Base-by-base conservation (phyloP, 495 filamentous ascomycete species). In the Aspergillus nidulans region DNA sequence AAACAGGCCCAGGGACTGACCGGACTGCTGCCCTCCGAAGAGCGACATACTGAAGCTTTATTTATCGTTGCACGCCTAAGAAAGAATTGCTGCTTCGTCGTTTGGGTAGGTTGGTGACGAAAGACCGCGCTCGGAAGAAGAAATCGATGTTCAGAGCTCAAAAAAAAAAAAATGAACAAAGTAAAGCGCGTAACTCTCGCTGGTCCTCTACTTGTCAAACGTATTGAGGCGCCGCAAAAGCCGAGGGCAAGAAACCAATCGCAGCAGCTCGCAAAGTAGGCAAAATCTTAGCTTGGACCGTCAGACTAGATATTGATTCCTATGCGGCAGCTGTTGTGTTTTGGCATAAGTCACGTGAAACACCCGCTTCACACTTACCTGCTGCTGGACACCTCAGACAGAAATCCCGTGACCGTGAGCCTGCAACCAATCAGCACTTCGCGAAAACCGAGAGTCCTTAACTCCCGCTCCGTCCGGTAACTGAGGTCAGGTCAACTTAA, bases 11-110 rank as follows among this genome's bases (percentile, higher is more conserved):
- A 34, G 36, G 53, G 38, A 53, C 39, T 58, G 63, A 57, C 48
- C 34, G 40, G 49, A 45, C 4, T 42, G 19, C 24, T 54, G 54
- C 28, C 52, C 49, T 32, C 73, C 70, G 52, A 79, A 77, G n/a
- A 76, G 64, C 26, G 74, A 74, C 57, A 67, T 72, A 51, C 61
- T 26, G 24, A 26, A 3, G 38, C 40, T 1, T 39, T 39, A 10
- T 25, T 39, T 3, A 18, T 7, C 6, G 6, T 18, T 10, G 16
- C 10, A 8, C 47, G 47, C 47, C 3, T 0, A 32, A 18, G 8
- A n/a, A 25, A 19, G 23, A n/a, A 28, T 30, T 13, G 42, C 6
- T 18, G 30, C 12, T 2, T 24, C 32, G 32, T 1, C 6, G 15
- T 34, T 10, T 13, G 12, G 16, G 44, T 25, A 30, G 6, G 1